Base-by-base conservation (phyloP, 148 eudicot genomes). In the Fallopia convolvulus region DNA sequence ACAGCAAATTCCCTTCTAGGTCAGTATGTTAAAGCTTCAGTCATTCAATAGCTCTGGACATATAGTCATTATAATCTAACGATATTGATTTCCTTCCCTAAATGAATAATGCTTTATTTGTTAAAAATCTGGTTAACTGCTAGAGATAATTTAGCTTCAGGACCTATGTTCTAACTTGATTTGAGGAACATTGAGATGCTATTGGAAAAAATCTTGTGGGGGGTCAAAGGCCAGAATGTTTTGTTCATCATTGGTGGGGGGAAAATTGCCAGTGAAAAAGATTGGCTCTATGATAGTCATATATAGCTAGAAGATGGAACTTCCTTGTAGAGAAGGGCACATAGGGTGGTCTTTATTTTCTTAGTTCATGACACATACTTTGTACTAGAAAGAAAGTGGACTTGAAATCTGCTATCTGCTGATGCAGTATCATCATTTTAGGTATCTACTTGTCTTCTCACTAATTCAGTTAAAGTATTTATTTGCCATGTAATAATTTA, bases 1-100 rank as follows among this genome's bases (percentile, higher is more conserved):
- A 95, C 74, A 92, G 99, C 89, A 91, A 90, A 83, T 95, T 91
- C 66, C 99, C 99, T 47, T 66, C 94, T 50, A 81, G 99, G 99
- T 95, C 49, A 90, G 91, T 85, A 74, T 10, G 72, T 74, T 61
- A 20, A 15, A 79, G 61, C 23, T 77, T 44, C 44, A 15, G 17
- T 65, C 71, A 12, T 65, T 30, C 13, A 8, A 65, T 65, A 65
- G 33, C 41, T 56, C 33, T 55, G 36, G 55, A 12, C 30, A 70
- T 32, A 70, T 32, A n/a, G 20, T 58, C 30, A 65, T 76, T 40
- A 60, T 79, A n/a, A 36, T 3, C 32, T 18, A 10, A n/a, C 74
- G 75, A 72, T 79, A 68, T 36, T 68, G 21, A 68, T 68, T 68
- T 33, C 44, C 44, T 68, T 68, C 72, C 41, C 20, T 36, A 68